Base-by-base conservation (phyloP, 495 filamentous ascomycete genomes). In the Penicillium lividum region DNA sequence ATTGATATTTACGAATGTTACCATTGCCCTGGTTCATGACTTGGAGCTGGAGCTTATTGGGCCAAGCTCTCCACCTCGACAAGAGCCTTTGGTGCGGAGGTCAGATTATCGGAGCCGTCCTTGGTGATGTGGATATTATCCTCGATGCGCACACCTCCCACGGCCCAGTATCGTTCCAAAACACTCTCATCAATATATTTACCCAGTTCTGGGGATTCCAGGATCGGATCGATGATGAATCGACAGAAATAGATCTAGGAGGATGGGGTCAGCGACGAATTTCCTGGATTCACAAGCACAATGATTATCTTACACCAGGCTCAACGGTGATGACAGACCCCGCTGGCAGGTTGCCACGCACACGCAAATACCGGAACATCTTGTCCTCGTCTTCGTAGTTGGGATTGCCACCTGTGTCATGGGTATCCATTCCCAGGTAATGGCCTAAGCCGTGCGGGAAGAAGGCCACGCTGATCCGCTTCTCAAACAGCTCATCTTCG, bases 371-470 rank as follows among this genome's bases (percentile, higher is more conserved):
- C 27, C 80, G 79, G 70, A 94, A 96, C 83, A 97, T 88, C 43
- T 84, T 70, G 71, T 99, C 93, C 61, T 78, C 74, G 65, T 98
- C 95, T 42, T 77, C 77, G 61, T 96, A 96, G 69, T 97, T 89
- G 3, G 92, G 82, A 68, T 94, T 85, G 18, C 92, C 93, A 56
- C 92, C 93, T 1, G 87, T 89, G 67, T 97, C 93, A 74, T 97
- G 93, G 7, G 91, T 96, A 72, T 97, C 93, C 89, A 97, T 90
- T 50, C 93, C 93, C 8, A 97, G 78, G 64, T 95, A 93, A 69
- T 97, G 92, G 0, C 93, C 93, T 5, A 97, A 78, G 6, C 93
- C 93, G 68, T 97, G 93, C 5, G 93, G 93, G 68, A 96, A 89
- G 77, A 97, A 97, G 6, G 92, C 91, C 3, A 88, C 86, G 60